Evolutionary conservation across 2,329 filamentous ascomycete genomes (phyloP).

Genomic region (Calonectria pteridis): DNA sequence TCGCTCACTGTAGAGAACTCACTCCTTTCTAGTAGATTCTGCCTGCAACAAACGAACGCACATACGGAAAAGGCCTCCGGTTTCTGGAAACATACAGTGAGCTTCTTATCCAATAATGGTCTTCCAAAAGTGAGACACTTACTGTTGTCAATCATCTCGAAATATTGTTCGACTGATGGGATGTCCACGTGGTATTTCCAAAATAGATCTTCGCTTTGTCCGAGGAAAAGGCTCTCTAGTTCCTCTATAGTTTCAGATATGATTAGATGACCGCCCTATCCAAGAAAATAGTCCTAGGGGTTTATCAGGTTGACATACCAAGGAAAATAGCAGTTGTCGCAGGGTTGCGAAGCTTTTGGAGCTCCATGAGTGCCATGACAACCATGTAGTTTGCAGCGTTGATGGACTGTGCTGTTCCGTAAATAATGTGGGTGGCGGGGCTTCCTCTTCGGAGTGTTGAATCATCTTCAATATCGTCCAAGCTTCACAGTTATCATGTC

Average conservation of each 20-base stretch:
- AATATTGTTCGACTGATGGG: not conserved
- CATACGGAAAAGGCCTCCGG: not conserved
- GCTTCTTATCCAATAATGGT: not conserved
- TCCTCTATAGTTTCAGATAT: not conserved
- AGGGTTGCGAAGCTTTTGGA: not conserved
- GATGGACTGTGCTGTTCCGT: not conserved
- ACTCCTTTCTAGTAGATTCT: not conserved
- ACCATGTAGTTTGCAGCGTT: slow-evolving; percentile 4
- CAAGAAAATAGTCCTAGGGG: too few relatives aligned
- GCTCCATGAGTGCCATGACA: not conserved
- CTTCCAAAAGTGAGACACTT: not conserved
- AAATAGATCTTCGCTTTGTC: not conserved
- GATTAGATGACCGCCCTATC: not conserved
- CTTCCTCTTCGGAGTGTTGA: slow-evolving; percentile 2
- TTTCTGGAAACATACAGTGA: not conserved
- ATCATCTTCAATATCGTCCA: slow-evolving; percentile 1
- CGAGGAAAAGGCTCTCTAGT: not conserved
- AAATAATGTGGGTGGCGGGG: not conserved
- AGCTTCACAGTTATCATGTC: not conserved
- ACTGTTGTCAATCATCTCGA: slow-evolving; percentile 9
- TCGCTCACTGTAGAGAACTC: not conserved
- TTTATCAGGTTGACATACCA: not conserved
- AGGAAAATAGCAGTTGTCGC: not conserved
- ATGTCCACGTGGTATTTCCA: slow-evolving; percentile 1
- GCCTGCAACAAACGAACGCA: not conserved